These are phyloP conservation scores for Komagataella phaffii DNA, from an alignment of 805 yeast genomes.

Conservation along the genomic window DNA sequence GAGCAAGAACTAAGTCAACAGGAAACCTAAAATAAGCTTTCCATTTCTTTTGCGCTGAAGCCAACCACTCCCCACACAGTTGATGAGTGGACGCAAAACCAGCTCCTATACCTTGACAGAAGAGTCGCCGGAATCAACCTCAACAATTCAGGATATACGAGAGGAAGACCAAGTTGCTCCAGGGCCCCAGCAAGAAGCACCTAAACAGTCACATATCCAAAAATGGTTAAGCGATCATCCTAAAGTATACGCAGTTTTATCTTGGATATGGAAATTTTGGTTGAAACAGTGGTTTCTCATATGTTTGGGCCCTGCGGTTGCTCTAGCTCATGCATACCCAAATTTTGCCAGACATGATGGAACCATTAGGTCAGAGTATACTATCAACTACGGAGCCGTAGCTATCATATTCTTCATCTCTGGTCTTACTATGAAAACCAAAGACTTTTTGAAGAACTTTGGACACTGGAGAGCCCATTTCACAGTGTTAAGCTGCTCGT, in stretches of 20 bases:
- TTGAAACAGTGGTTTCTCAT: constrained; percentile 62
- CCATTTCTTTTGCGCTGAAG: background rate
- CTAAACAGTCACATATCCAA: background rate
- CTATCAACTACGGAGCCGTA: constrained; percentile 78
- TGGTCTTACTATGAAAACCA: constrained; percentile 67
- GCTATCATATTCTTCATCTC: constrained; percentile 69
- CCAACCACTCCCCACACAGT: background rate
- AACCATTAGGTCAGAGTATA: constrained; percentile 54
- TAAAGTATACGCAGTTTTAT: background rate
- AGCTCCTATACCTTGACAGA: background rate
- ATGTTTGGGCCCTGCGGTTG: constrained; percentile 56
- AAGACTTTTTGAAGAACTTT: constrained; percentile 45
- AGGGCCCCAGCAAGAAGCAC: background rate
- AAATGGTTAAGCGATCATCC: background rate
- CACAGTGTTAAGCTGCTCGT: constrained; percentile 52
- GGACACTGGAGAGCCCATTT: constrained; percentile 75
- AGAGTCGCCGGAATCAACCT: background rate
- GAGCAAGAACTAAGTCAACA: background rate
- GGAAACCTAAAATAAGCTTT: background rate
- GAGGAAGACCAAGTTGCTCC: background rate
- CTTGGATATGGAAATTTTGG: background rate
- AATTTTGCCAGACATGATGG: constrained; percentile 80
- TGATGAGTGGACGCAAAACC: background rate
- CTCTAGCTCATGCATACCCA: constrained; percentile 68
- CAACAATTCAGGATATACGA: background rate